Base-by-base conservation (phyloP, 1,139 yeast genomes). In the Insectozyma bohioensis region DNA sequence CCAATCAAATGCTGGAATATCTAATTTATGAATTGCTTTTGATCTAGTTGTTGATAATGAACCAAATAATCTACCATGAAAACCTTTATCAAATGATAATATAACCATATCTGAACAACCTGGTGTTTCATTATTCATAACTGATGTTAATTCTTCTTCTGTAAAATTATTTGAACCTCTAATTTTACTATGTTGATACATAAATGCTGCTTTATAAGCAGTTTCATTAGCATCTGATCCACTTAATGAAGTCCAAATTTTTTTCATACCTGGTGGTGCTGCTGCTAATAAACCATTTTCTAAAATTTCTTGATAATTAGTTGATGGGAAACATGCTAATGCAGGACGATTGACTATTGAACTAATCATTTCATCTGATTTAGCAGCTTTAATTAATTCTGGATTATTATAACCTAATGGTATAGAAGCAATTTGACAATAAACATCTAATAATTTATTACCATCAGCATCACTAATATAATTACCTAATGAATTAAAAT, bases 171-270 rank as follows among this genome's bases (percentile, higher is more conserved):
- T 54, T 10, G 62, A 57, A 27, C 82, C 84, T 58, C 88, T 72
- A 45, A 63, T 66, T 44, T 73, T 69, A 28, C 75, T 66, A 42
- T 78, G 82, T 53, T 80, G 85, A 61, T 73, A 80, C 79, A 81
- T 80, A 51, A 80, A 80, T 5, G 88, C 88, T 13, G 88, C 88
- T 54, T 82, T 81, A 61, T 70, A 81, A 4, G 90, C 88, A 42
- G 82, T 71, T 58, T 82, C 90, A 51, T 81, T 82, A 36, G 90
- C 88, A 56, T 79, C 84, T 2, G 87, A 80, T 33, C 90, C 88
- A 26, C 83, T 72, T 31, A 80, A 67, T 10, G 85, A 83, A 17
- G 83, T 77, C 84, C 87, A 80, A 24, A 82, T 78, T 46, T 72
- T 69, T 37, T 60, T 56, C 60, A 78, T 72, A 10, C 87, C 87